Base-by-base conservation (phyloP, 78 protist species). In the Dictyostelium intermedium region DNA sequence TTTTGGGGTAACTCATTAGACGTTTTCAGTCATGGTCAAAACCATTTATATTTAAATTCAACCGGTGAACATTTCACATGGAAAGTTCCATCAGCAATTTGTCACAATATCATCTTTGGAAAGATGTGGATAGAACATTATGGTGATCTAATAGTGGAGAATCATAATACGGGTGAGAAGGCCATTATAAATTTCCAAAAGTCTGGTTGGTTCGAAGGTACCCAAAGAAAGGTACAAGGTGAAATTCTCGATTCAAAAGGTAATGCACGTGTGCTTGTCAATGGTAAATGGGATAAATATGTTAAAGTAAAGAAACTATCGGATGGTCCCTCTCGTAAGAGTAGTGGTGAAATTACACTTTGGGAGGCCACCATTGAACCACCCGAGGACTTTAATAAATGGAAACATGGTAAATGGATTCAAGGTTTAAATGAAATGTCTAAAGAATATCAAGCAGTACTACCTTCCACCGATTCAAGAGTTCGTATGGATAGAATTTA, bases 111-210 rank as follows among this genome's bases (percentile, higher is more conserved):
- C 25, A 32, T 95, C 2, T n/a, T 91, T 25, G 95, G 96, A 43
- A 87, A 83, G 27, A 82, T 85, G 93, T 96, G 97, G 97, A 60
- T 91, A 63, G 97, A 96, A 56, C 95, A 96, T 83, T 85, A 91
- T 84, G 97, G 97, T 11, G 56, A 60, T 10, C 5, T 96, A 66
- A 41, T 18, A 4, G 78, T 96, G 11, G 25, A n/a, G 27, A 91
- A 86, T 69, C 74, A 80, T 25, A 35, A 14, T 10, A 41, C 93
- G 74, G 94, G 91, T 25, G 91, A 69, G 13, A 69, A 25, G 27
- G 92, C 95, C 45, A 39, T 66, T 27, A 23, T 95, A n/a, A 89
- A 91, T 16, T 91, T 95, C 41, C 79, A 86, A 61, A 85, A 92
- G 34, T 34, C 84, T 39, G 92, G 96, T 60, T 84, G 91, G 92